A percentile compares a stretch with the other conserved stretches of the same genome.
Conservation (phyloP, 225 moss, liverwort and hornwort genomes). For the Straminergon stramineum region DNA sequence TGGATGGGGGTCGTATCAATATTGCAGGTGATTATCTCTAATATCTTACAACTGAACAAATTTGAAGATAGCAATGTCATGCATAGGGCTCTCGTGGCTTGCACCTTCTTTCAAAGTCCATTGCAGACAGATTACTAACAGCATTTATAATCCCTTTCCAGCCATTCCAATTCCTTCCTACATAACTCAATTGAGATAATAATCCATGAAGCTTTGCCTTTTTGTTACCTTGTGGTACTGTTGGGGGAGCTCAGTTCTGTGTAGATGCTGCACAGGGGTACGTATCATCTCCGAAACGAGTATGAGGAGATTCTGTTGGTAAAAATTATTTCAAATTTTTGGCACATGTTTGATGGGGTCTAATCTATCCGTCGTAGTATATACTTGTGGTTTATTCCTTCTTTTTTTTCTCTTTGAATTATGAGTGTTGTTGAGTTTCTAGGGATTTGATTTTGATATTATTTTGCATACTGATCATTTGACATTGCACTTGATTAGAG, state of each 20-base stretch:
- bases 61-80: background rate
- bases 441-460: background rate
- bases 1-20: conserved; percentile 74
- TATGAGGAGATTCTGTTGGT: background rate
- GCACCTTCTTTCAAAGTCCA: background rate
- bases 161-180: background rate
- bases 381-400: background rate
- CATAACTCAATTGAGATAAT: background rate
- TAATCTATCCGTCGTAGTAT: background rate
- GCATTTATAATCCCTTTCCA: background rate
- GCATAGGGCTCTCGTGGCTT: background rate
- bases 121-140: background rate
- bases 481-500: background rate
- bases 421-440: background rate
- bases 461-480: background rate
- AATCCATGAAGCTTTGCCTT: background rate
- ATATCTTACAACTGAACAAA: background rate
- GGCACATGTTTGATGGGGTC: background rate
- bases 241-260: conserved; percentile 70
- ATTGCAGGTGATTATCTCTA: conserved; percentile 17
- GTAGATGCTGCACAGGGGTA: conserved; percentile 77
- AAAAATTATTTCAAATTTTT: background rate
- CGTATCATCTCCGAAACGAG: conserved; percentile 73
- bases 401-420: background rate
- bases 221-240: conserved; percentile 6